Conservation (phyloP, 345 rosid genomes). For the Syzygium jambos region DNA sequence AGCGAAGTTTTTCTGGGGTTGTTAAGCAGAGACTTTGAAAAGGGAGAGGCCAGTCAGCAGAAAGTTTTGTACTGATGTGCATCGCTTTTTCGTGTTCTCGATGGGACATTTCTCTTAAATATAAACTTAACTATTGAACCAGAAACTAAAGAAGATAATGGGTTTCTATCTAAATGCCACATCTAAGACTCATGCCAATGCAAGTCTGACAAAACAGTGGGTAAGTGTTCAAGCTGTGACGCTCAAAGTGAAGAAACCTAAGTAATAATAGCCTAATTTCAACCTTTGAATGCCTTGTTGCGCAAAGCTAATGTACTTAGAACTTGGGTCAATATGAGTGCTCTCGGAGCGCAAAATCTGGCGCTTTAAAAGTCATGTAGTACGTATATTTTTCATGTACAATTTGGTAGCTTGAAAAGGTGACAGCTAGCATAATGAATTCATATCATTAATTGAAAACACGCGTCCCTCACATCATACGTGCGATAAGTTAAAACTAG, state of each 20-base stretch:
- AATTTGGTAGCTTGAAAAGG: not conserved
- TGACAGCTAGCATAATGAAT: not conserved
- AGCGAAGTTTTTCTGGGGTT: not conserved
- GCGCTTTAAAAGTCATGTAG: accelerated
- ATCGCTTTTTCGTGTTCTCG: not conserved
- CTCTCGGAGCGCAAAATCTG: not conserved
- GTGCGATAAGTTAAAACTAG: not conserved
- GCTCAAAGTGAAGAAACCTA: not conserved
- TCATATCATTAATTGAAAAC: not conserved
- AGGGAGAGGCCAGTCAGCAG: not conserved
- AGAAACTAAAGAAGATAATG: not conserved
- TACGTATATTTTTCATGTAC: not conserved
- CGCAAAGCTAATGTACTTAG: not conserved
- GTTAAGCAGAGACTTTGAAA: not conserved
- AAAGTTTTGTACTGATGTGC: not conserved
- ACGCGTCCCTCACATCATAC: accelerated
- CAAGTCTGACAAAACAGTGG: not conserved
- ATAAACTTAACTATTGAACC: not conserved
- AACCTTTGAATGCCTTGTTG: not conserved
- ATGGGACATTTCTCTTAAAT: not conserved
- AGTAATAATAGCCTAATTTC: not conserved
- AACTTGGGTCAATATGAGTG: accelerated
- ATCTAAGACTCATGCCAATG: not conserved
- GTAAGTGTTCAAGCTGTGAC: not conserved
- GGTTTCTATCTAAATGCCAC: not conserved